phyloP scores from a whole-genome alignment of 1,284 basidiomycete species.

The Sanghuangporus weigelae region DNA sequence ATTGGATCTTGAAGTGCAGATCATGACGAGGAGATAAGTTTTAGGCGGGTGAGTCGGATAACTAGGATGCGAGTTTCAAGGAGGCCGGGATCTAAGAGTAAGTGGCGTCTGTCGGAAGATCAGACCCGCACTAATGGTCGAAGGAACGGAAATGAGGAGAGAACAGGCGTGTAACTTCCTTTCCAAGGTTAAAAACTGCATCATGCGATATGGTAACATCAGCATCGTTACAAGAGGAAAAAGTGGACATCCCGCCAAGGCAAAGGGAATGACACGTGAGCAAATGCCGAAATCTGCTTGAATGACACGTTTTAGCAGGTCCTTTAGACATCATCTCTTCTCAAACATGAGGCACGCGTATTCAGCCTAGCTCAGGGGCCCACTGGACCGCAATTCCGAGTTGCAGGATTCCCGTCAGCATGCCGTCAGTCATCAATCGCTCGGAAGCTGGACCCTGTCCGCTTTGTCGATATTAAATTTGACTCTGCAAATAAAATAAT shows the following conservation, averaged over 20 bases:
- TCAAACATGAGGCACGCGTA: constrained; percentile 1
- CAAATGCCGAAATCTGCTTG: constrained; percentile 6
- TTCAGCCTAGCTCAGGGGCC: constrained; percentile 6
- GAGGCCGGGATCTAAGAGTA: constrained; percentile 7
- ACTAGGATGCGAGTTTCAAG: constrained; percentile 6
- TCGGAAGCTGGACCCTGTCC: neutral
- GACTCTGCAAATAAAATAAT: constrained; percentile 13
- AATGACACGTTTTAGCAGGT: neutral
- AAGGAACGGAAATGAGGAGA: neutral
- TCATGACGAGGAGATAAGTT: constrained; percentile 11
- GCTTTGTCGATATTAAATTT: constrained; percentile 7
- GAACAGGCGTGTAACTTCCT: neutral
- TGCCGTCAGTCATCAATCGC: constrained; percentile 5
- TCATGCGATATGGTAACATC: constrained; percentile 2
- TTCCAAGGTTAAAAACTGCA: neutral
- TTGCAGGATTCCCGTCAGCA: neutral
- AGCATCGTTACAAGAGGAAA: neutral
- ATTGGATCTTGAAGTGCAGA: constrained; percentile 11
- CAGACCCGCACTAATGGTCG: neutral
- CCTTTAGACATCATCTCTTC: constrained; percentile 4
- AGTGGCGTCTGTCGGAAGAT: constrained; percentile 1
- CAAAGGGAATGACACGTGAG: neutral
- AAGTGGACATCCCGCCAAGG: neutral
- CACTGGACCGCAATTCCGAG: neutral
- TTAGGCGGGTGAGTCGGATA: constrained; percentile 8